These are phyloP conservation scores for Chlamydomonas sp. DNA, from an alignment of 139 green algal species.

Conservation along the genomic window DNA sequence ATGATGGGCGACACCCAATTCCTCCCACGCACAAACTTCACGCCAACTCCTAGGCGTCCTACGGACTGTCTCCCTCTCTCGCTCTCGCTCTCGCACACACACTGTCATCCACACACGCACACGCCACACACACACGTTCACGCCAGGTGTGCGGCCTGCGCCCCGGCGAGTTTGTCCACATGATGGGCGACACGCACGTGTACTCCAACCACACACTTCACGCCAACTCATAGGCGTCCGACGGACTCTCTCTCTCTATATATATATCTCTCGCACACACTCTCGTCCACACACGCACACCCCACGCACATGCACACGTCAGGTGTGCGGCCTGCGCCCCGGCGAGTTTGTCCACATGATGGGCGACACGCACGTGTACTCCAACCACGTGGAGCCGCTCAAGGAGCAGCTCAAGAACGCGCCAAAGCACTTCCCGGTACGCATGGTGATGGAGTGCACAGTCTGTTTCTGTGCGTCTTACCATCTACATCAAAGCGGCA, in stretches of 20 bases:
- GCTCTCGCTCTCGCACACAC: too few species aligned
- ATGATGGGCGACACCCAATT: slow-evolving; percentile 88
- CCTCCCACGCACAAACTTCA: too few species aligned
- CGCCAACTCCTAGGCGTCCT: too few species aligned
- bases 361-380: slow-evolving; percentile 96
- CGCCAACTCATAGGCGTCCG: too few species aligned
- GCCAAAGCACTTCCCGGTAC: slow-evolving; percentile 72
- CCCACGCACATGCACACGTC: too few species aligned
- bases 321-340: slow-evolving; percentile 75
- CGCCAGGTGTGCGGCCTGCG: slow-evolving; percentile 76
- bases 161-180: slow-evolving; percentile 91
- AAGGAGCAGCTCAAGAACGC: slow-evolving; percentile 83
- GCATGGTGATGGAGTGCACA: not conserved
- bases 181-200: slow-evolving; percentile 93
- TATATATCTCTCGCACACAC: too few species aligned
- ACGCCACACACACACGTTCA: too few species aligned
- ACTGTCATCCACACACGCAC: too few species aligned
- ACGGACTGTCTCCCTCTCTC: too few species aligned
- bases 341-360: slow-evolving; percentile 94
- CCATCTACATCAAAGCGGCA: not conserved
- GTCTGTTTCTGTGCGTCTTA: not conserved
- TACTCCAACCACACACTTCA: slow-evolving; percentile 98
- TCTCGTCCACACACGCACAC: too few species aligned
- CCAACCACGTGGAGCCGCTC: slow-evolving; percentile 94
- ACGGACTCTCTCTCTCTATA: too few species aligned